phyloP scores from a whole-genome alignment of 257 asterid species.

The Fraxinus excelsior region DNA sequence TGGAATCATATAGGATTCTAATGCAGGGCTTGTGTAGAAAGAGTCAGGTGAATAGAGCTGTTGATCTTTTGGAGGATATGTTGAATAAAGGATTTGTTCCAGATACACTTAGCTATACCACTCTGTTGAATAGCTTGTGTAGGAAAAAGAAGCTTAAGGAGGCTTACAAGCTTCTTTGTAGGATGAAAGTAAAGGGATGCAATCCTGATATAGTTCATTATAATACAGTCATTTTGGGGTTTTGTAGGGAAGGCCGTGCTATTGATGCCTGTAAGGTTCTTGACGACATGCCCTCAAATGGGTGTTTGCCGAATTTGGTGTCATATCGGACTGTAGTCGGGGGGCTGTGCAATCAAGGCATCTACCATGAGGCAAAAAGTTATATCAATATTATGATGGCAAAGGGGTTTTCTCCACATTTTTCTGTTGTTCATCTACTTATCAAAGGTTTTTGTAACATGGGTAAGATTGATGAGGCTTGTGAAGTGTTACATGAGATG shows the following conservation, averaged over 20 bases:
- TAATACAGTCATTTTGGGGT: slow-evolving; percentile 77
- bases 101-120: slow-evolving; percentile 70
- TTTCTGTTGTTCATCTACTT: slow-evolving; percentile 59
- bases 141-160: slow-evolving; percentile 87
- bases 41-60: slow-evolving; percentile 90
- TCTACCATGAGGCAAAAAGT: slow-evolving; percentile 69
- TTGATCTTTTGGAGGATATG: slow-evolving; percentile 88
- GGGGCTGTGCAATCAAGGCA: slow-evolving; percentile 79
- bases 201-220: slow-evolving; percentile 85
- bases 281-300: slow-evolving; percentile 70
- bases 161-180: slow-evolving; percentile 89
- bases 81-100: slow-evolving; percentile 92
- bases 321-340: slow-evolving; percentile 72
- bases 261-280: slow-evolving; percentile 88
- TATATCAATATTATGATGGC: slow-evolving; percentile 56
- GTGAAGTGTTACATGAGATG: slow-evolving; percentile 52
- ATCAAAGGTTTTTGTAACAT: slow-evolving; percentile 62
- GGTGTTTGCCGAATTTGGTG: slow-evolving; percentile 77
- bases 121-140: slow-evolving; percentile 82
- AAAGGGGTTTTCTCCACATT: slow-evolving; percentile 64
- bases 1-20: slow-evolving; percentile 75
- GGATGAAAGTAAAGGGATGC: slow-evolving; percentile 93
- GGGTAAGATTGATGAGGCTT: slow-evolving; percentile 74
- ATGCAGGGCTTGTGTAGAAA: slow-evolving; percentile 92
- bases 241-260: slow-evolving; percentile 75